Evolutionary conservation across 108 stramenopile species (phyloP), one percentile per base, ranked within the genome.

Genomic region (Cyclotella cryptica): DNA sequence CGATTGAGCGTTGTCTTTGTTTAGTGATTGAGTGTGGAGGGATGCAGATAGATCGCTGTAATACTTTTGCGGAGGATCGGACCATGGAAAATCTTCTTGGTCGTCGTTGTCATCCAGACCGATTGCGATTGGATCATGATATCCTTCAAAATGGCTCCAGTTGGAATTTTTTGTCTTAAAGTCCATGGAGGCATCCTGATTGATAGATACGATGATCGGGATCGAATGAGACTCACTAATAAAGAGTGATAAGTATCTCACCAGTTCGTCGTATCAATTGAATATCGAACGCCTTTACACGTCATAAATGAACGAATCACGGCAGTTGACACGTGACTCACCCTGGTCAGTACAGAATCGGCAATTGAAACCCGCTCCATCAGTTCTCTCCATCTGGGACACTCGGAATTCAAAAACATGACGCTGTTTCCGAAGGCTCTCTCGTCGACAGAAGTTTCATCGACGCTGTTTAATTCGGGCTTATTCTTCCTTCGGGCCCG

Each of bases 161-260:
- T 89, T 89, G 41, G 75, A 76, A 71, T 90, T 86, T 44, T 88
- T 88, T 21, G 89, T 87, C 44, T 88, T 85, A 64, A 90, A 90
- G 71, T 90, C 89, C 39, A 69, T 47, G 8, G 72, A 61, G 10
- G 67, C 68, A 21, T 80, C 70, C 75, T 68, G 21, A 24, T 27
- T 12, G 29, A 58, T 40, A 10, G 43, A 18, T 21, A 60, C 14
- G 17, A 51, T 17, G 27, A 18, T 13, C 59, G 17, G 15, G 40
- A 19, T 42, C 11, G 30, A 72, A 42, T 59, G 58, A 45, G 8
- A 59, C 24, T n/a, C 57, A 72, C 54, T 6, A 45, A n/a, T 19
- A 49, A 29, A 54, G 12, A n/a, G 41, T 44, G 14, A 18, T 35
- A 51, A 45, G 58, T 29, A 39, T 14, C n/a, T 47, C 8, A 49